phyloP scores from a whole-genome alignment of 345 rosid genomes.

The Hibiscus mutabilis region DNA sequence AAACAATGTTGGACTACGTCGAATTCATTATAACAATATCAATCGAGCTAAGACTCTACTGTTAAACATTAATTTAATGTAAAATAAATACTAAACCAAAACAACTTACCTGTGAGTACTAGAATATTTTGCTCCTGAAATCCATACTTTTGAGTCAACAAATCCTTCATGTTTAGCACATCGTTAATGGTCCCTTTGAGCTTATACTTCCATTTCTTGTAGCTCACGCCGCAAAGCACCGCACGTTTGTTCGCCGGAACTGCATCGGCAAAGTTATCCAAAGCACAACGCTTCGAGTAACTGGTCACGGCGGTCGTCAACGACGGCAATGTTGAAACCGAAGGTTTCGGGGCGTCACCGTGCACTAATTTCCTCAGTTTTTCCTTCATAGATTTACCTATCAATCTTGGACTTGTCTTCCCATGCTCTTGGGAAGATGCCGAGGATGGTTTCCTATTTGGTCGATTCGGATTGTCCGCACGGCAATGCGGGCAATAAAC shows the following conservation, averaged over 20 bases:
- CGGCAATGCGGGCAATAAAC: background rate
- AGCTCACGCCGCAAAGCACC: slow-evolving; percentile 23
- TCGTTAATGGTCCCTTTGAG: slow-evolving; percentile 46
- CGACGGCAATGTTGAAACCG: background rate
- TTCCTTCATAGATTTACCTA: background rate
- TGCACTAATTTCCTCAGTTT: background rate
- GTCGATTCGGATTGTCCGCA: background rate
- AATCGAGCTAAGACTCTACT: background rate
- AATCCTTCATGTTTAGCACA: slow-evolving; percentile 33
- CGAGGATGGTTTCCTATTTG: background rate
- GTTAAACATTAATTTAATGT: too few species aligned
- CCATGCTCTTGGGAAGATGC: background rate
- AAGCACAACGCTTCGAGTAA: background rate
- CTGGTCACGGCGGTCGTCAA: background rate
- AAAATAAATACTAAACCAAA: too few species aligned
- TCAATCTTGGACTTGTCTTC: background rate
- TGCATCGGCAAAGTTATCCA: background rate
- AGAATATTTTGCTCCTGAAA: slow-evolving; percentile 25
- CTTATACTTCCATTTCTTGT: slow-evolving; percentile 31
- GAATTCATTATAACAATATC: background rate
- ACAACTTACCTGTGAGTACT: slow-evolving; percentile 40
- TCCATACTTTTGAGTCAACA: slow-evolving; percentile 34
- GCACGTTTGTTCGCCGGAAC: slow-evolving; percentile 23
- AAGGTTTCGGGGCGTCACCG: background rate
- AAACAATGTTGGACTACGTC: background rate